phyloP scores from a whole-genome alignment of 148 eudicot genomes.

The Dysphania ambrosioides region DNA sequence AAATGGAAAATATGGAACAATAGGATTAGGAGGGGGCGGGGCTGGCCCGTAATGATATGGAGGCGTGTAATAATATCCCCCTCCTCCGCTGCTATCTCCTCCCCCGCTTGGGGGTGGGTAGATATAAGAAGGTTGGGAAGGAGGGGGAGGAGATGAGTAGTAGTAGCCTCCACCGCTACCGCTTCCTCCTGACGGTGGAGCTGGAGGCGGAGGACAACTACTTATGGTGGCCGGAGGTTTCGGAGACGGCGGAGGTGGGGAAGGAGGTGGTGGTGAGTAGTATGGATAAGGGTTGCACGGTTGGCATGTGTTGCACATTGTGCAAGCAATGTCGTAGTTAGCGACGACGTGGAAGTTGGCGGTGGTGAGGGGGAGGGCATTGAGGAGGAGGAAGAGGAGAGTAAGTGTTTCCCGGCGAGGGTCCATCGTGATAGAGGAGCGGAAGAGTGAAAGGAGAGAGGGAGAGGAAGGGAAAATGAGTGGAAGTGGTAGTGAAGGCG shows the following conservation, averaged over 20 bases:
- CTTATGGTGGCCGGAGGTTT: conserved; percentile 22
- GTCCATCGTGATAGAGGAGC: conserved; percentile 13
- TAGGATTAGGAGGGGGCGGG: conserved; percentile 73
- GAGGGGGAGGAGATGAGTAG: conserved; percentile 42
- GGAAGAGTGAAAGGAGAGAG: background rate
- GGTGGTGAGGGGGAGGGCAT: conserved; percentile 18
- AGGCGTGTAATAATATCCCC: conserved; percentile 36
- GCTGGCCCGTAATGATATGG: conserved; percentile 32
- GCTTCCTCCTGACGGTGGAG: conserved; percentile 20
- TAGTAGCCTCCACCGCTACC: conserved; percentile 20
- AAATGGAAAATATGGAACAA: conserved; percentile 63
- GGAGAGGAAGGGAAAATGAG: background rate
- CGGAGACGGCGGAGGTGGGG: conserved; percentile 30
- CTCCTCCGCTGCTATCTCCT: conserved; percentile 22
- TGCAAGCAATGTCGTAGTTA: conserved; percentile 55
- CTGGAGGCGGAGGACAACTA: conserved; percentile 29
- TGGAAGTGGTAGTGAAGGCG: background rate
- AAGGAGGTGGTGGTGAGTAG: conserved; percentile 31
- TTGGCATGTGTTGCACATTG: conserved; percentile 56
- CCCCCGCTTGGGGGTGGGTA: conserved; percentile 27
- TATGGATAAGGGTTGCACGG: conserved; percentile 29
- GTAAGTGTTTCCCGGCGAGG: conserved; percentile 8
- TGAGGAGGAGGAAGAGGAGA: conserved; percentile 10
- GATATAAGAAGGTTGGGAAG: conserved; percentile 20
- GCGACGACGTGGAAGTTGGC: conserved; percentile 42